Evolutionary conservation across 2,329 filamentous ascomycete genomes (phyloP).

Genomic region (Clarireedia sp.): DNA sequence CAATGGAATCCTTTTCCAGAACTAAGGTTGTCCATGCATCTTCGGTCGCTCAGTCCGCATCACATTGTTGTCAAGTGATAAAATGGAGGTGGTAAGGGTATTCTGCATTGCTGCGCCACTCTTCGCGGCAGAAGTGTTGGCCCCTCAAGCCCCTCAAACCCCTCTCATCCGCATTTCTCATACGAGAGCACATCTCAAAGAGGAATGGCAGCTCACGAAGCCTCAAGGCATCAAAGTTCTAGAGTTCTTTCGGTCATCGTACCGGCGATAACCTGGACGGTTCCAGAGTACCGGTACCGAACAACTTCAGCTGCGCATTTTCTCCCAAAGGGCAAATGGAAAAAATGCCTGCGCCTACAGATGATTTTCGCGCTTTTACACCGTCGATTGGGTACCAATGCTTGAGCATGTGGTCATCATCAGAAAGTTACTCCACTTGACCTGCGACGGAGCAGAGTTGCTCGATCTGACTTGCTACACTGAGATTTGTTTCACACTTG

Average conservation of each 20-base stretch:
- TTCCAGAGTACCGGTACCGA: constrained; percentile 7
- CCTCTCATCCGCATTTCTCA: background rate
- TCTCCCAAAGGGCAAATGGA: background rate
- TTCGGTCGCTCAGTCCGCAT: background rate
- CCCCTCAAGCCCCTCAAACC: background rate
- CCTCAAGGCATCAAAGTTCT: background rate
- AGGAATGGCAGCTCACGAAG: background rate
- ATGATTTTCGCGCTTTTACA: background rate
- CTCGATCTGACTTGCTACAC: background rate
- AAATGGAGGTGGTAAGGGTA: background rate
- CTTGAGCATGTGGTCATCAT: background rate
- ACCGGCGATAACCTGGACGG: background rate
- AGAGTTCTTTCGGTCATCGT: constrained; percentile 2
- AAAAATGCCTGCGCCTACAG: background rate
- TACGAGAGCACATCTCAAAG: background rate
- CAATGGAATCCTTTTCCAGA: constrained; percentile 1
- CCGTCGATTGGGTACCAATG: background rate
- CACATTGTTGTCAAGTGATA: constrained; percentile 9
- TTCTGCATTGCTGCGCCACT: background rate
- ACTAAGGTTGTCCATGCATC: background rate
- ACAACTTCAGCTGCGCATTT: constrained; percentile 5
- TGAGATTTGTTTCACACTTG: background rate
- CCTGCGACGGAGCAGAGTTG: background rate
- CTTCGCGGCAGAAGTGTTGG: background rate
- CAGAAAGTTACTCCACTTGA: background rate